Percentiles rank a stretch among this genome's conserved stretches.
Conservation (phyloP, 306 rosid species). For the Cajanus cajan region DNA sequence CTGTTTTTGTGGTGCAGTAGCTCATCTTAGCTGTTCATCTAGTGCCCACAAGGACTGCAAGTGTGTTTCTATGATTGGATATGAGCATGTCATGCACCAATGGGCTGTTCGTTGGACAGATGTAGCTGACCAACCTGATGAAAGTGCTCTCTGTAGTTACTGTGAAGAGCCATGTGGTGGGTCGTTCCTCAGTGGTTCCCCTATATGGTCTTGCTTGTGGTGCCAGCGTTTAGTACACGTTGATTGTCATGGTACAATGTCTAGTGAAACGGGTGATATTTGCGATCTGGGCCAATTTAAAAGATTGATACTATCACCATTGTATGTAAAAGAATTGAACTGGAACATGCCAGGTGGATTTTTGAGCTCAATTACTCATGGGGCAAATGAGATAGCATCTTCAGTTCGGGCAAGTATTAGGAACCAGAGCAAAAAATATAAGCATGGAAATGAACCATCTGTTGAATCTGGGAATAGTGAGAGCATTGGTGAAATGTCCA, state of each 20-base stretch:
- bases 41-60: constrained; percentile 91
- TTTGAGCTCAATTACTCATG: constrained; percentile 92
- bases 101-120: constrained; percentile 99
- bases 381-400: constrained; percentile 97
- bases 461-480: constrained; percentile 65
- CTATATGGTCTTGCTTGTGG: constrained; percentile 98
- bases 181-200: constrained; percentile 95
- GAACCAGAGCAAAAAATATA: constrained; percentile 79
- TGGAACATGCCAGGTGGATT: constrained; percentile 59
- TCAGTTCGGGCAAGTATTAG: constrained; percentile 88
- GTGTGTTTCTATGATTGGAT: constrained; percentile 86
- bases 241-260: constrained; percentile 83
- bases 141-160: constrained; percentile 74
- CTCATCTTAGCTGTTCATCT: constrained; percentile 86
- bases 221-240: constrained; percentile 93
- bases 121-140: constrained; percentile 83
- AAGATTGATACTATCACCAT: constrained; percentile 87
- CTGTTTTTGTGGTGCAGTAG: constrained; percentile 78
- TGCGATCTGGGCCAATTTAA: constrained; percentile 89
- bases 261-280: constrained; percentile 84
- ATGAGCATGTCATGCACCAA: constrained; percentile 78
- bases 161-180: constrained; percentile 98
- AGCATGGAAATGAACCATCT: constrained; percentile 62
- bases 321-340: constrained; percentile 69
- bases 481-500: constrained; percentile 54